Conservation (phyloP, 2,329 filamentous ascomycete species). For the Phialemoniopsis sp. region DNA sequence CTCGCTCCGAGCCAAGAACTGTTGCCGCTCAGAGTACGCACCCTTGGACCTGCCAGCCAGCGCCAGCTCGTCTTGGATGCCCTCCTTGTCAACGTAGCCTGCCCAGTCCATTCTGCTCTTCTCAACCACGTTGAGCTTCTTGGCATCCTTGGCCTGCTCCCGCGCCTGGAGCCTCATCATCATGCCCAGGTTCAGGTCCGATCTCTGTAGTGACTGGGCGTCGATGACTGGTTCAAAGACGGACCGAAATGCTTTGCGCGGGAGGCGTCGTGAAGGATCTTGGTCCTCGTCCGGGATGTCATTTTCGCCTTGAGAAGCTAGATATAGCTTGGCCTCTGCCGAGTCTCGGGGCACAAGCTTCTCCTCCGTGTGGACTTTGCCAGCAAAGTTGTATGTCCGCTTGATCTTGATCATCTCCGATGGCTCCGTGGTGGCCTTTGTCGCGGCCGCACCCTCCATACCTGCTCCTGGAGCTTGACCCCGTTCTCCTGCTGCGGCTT, state of each 20-base stretch:
- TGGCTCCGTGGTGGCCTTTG: constrained; percentile 10
- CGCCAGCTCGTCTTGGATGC: constrained; percentile 64
- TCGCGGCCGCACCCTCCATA: constrained; percentile 7
- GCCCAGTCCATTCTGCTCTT: constrained; percentile 73
- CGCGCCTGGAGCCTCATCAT: constrained; percentile 41
- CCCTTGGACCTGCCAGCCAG: constrained; percentile 62
- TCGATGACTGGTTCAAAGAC: constrained; percentile 53
- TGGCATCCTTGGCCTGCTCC: constrained; percentile 41
- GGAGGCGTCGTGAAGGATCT: constrained; percentile 33
- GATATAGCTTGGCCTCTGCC: constrained; percentile 61
- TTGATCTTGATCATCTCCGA: constrained; percentile 57
- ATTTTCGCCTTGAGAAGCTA: constrained; percentile 43
- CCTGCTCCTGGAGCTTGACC: constrained; percentile 2
- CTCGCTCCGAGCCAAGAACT: constrained; percentile 63
- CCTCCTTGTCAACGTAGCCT: constrained; percentile 66
- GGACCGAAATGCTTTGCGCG: constrained; percentile 56
- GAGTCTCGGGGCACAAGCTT: constrained; percentile 63
- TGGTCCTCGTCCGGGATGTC: constrained; percentile 14
- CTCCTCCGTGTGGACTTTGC: constrained; percentile 67
- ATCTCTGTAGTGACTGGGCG: constrained; percentile 32
- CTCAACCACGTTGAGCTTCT: constrained; percentile 67
- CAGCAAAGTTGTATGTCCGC: constrained; percentile 71
- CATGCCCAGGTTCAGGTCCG: constrained; percentile 56
- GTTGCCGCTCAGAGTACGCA: constrained; percentile 58
- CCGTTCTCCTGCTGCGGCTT: not conserved